Percentiles rank a stretch among this genome's conserved stretches.
Conservation (phyloP, 768 basidiomycete species). For the Sarcodon aspratus region DNA sequence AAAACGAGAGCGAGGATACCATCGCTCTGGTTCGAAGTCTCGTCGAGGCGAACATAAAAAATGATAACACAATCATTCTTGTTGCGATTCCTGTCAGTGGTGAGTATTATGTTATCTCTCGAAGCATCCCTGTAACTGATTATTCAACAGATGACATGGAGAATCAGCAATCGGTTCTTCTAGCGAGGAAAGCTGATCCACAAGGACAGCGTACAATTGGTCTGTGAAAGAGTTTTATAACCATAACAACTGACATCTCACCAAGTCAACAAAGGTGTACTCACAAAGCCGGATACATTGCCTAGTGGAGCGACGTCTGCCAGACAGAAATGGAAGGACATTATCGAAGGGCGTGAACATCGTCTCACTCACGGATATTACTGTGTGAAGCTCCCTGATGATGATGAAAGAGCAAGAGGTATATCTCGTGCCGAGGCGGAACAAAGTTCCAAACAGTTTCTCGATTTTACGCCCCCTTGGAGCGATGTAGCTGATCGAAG, state of each 20-base stretch:
- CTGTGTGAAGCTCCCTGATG: constrained; percentile 55
- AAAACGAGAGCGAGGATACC: constrained; percentile 31
- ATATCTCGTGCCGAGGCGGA: constrained; percentile 27
- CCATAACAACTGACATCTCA: neutral
- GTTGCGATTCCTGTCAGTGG: constrained; percentile 59
- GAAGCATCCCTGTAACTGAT: neutral
- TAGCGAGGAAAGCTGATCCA: constrained; percentile 44
- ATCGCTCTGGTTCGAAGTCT: constrained; percentile 36
- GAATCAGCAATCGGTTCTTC: constrained; percentile 43
- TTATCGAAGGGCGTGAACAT: constrained; percentile 37
- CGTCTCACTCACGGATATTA: constrained; percentile 38
- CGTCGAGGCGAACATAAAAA: constrained; percentile 33
- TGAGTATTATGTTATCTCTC: constrained; percentile 11
- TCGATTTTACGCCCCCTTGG: constrained; percentile 42
- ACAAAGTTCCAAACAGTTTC: constrained; percentile 29
- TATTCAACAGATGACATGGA: constrained; percentile 48
- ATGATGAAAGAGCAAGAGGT: constrained; percentile 32
- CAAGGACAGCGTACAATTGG: constrained; percentile 53
- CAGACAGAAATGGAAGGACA: constrained; percentile 34
- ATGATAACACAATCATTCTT: constrained; percentile 48
- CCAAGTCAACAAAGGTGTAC: constrained; percentile 31
- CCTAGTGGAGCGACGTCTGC: constrained; percentile 27
- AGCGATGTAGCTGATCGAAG: constrained; percentile 26
- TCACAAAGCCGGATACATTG: constrained; percentile 61
- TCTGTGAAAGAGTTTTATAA: constrained; percentile 9